These are phyloP conservation scores for Lantana camara DNA, from an alignment of 257 asterid species.

Conservation along the genomic window DNA sequence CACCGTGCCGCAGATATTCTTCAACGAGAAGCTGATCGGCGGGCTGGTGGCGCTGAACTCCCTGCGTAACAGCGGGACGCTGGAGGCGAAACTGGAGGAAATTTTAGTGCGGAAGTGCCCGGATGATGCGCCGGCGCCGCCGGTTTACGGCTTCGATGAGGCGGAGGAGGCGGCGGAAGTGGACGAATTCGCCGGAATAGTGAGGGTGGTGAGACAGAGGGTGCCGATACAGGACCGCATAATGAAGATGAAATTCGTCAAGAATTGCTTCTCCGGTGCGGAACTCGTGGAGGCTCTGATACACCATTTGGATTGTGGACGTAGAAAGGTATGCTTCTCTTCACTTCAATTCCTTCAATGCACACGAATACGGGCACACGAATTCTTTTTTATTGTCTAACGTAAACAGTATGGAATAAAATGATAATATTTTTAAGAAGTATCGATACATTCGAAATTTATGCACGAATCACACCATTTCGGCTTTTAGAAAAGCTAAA, in stretches of 20 bases:
- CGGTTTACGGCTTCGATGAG: slow-evolving; percentile 76
- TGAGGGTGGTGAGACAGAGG: slow-evolving; percentile 61
- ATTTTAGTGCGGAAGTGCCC: slow-evolving; percentile 75
- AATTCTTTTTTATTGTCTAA: too few relatives aligned
- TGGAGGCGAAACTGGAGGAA: slow-evolving; percentile 74
- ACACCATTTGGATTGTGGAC: slow-evolving; percentile 73
- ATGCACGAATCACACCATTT: too few relatives aligned
- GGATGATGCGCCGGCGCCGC: slow-evolving; percentile 78
- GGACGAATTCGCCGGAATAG: slow-evolving; percentile 71
- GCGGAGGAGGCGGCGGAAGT: slow-evolving; percentile 43
- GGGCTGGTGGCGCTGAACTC: slow-evolving; percentile 87
- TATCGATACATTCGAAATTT: too few relatives aligned
- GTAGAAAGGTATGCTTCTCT: slow-evolving; percentile 54
- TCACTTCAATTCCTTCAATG: background rate
- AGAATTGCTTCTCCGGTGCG: slow-evolving; percentile 81
- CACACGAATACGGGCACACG: background rate
- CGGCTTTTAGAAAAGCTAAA: too few relatives aligned
- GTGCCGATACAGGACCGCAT: slow-evolving; percentile 90
- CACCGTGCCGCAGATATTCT: slow-evolving; percentile 76
- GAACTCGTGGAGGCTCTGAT: slow-evolving; percentile 83
- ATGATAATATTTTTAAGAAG: too few relatives aligned
- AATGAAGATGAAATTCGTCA: slow-evolving; percentile 81
- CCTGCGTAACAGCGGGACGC: slow-evolving; percentile 71
- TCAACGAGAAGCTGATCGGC: slow-evolving; percentile 81
- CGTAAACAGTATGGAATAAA: too few relatives aligned